These are phyloP conservation scores for Pestalotiopsis fici DNA, from an alignment of 2,329 filamentous ascomycete genomes.

Conservation along the genomic window DNA sequence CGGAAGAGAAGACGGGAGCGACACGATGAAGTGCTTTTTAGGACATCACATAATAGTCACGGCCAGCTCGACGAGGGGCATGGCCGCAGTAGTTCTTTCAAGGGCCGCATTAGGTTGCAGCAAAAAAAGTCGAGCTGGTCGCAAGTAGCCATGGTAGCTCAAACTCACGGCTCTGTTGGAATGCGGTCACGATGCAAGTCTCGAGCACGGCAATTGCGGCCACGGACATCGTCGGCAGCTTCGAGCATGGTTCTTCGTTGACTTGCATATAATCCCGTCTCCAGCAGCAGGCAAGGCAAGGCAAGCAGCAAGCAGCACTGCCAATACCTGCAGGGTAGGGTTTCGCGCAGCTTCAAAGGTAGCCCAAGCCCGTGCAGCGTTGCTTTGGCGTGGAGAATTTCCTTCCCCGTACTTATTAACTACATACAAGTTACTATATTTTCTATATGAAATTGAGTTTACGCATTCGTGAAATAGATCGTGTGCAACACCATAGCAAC, in stretches of 20 bases:
- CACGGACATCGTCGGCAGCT: not conserved
- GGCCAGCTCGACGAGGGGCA: not conserved
- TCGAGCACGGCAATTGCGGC: not conserved
- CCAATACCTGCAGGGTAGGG: slow-evolving; percentile 1
- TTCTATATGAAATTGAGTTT: not conserved
- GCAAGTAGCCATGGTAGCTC: not conserved
- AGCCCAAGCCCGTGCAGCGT: slow-evolving; percentile 1
- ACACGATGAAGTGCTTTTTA: not conserved
- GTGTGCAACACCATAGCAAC: not conserved
- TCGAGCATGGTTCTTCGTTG: slow-evolving; percentile 9
- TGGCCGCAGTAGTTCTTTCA: not conserved
- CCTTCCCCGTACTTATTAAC: not conserved
- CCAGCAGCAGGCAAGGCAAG: not conserved
- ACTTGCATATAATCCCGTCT: slow-evolving; percentile 9
- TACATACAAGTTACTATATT: not conserved
- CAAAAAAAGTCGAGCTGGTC: not conserved
- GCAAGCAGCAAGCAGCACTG: not conserved
- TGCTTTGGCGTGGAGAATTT: not conserved
- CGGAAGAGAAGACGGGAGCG: too few species aligned
- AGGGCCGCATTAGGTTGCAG: not conserved
- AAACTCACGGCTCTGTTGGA: not conserved
- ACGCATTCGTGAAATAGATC: not conserved
- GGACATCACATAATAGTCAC: not conserved
- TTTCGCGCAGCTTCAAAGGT: slow-evolving; percentile 5
- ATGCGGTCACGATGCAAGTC: not conserved